A percentile compares a stretch with the other conserved stretches of the same genome.
These are phyloP conservation scores for Citrus medica DNA, from an alignment of 345 rosid genomes.

Conservation along the genomic window DNA sequence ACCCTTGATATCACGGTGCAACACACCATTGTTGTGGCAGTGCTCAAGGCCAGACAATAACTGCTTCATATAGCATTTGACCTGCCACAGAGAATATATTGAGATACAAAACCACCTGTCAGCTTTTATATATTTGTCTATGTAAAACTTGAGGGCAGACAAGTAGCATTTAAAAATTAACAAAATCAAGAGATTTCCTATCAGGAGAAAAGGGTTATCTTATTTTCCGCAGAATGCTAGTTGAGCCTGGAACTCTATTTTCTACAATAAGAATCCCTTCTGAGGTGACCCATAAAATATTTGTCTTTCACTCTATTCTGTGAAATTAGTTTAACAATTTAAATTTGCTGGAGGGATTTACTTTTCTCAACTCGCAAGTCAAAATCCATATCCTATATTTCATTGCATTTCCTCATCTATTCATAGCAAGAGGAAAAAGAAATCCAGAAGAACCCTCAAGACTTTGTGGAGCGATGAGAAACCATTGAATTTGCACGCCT, in stretches of 20 bases:
- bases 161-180: background rate
- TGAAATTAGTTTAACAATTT: too few relatives aligned
- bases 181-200: background rate
- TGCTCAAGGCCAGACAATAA: constrained; percentile 85
- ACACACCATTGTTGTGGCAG: constrained; percentile 74
- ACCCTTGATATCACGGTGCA: constrained; percentile 91
- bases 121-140: background rate
- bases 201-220: background rate
- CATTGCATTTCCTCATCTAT: too few relatives aligned
- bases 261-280: too few relatives aligned
- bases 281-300: too few relatives aligned
- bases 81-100: constrained; percentile 31
- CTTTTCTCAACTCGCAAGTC: too few relatives aligned
- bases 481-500: too few relatives aligned
- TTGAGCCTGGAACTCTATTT: background rate
- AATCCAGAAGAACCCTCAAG: too few relatives aligned
- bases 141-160: background rate
- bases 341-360: too few relatives aligned
- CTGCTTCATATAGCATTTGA: constrained; percentile 86
- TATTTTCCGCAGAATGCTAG: background rate
- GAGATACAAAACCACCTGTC: constrained; percentile 1
- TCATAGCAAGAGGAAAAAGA: too few relatives aligned
- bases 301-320: too few relatives aligned
- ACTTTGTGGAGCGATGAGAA: too few relatives aligned
- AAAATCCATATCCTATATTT: too few relatives aligned